phyloP scores from a whole-genome alignment of 371 early-diverging fungal genomes.

The Lichtheimia hyalospora region DNA sequence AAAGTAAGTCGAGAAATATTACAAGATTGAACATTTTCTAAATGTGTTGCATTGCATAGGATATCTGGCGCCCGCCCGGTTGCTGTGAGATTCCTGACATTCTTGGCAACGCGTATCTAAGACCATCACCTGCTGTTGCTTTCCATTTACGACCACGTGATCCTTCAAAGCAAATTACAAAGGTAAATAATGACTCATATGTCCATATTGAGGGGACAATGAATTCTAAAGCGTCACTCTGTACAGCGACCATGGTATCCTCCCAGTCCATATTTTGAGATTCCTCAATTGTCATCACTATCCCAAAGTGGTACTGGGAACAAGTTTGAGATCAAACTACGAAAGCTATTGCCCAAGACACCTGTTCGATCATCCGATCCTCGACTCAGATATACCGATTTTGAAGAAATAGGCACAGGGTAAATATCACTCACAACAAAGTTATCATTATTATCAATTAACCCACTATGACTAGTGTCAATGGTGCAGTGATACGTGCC shows the following conservation, averaged over 20 bases:
- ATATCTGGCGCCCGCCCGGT: conserved; percentile 23
- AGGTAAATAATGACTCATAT: conserved; percentile 23
- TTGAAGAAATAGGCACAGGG: conserved; percentile 54
- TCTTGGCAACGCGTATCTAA: conserved; percentile 34
- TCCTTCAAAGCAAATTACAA: conserved; percentile 38
- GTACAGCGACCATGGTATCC: conserved; percentile 49
- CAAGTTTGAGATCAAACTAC: conserved; percentile 36
- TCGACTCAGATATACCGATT: conserved; percentile 35
- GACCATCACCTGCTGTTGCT: conserved; percentile 27
- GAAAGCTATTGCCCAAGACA: conserved; percentile 42
- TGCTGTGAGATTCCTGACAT: conserved; percentile 30
- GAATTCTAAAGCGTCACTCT: conserved; percentile 23
- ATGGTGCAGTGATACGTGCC: conserved; percentile 48
- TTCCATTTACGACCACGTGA: conserved; percentile 34
- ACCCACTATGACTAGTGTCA: conserved; percentile 29
- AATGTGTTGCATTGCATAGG: conserved; percentile 3
- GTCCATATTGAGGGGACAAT: conserved; percentile 19
- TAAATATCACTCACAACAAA: conserved; percentile 11
- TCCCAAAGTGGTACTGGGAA: conserved; percentile 27
- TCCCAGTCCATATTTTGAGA: conserved; percentile 32
- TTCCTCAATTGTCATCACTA: conserved; percentile 42
- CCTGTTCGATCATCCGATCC: conserved; percentile 42
- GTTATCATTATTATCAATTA: not conserved
- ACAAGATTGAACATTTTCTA: not conserved
- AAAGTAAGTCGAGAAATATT: not conserved